Base-by-base conservation (phyloP, 495 filamentous ascomycete species). In the Trichoderma erinaceum region DNA sequence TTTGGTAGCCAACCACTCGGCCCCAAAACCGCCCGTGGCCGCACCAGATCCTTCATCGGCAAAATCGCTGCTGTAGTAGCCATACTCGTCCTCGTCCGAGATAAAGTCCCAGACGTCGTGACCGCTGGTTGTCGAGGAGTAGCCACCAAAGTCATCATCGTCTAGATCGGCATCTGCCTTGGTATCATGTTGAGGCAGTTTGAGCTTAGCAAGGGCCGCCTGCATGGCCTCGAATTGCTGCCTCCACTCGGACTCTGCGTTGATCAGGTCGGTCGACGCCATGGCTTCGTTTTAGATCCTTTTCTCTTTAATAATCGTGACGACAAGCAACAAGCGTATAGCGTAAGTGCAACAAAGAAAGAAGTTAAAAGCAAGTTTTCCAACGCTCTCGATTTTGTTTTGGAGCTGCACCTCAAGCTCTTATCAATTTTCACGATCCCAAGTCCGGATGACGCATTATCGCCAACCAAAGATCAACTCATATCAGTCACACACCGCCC, bases 41-140 rank as follows among this genome's bases (percentile, higher is more conserved):
- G 52, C 75, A 32, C 74, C 67, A 2, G 71, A 78, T 11, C 23
- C 56, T 13, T 61, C 56, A 32, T 83, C 76, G 50, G 74, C 74
- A 23, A 73, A 71, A 66, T 82, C 82, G 66, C 76, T 80, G 64
- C 78, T 80, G 72, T 81, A 81, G 4, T 81, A 71, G 12, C 81
- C 81, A 25, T 56, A 56, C 23, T 87, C 90, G 41, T 91, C 88
- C 56, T 82, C 83, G 41, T 91, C 90, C 63, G 86, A 90, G 75
- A 92, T 90, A 46, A 93, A 85, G 75, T 96, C 92, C 95, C 95
- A 98, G 12, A 97, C 85, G 78, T 96, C 91, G 69, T 93, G 89
- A 11, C 86, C 83, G 21, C 86, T 86, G 50, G 83, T 85, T 1
- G 81, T 80, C 2, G 85, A 87, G 0, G 84, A 87, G 43, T 86